Base-by-base conservation (phyloP, 371 early-diverging fungal genomes). In the Mucor sp. region DNA sequence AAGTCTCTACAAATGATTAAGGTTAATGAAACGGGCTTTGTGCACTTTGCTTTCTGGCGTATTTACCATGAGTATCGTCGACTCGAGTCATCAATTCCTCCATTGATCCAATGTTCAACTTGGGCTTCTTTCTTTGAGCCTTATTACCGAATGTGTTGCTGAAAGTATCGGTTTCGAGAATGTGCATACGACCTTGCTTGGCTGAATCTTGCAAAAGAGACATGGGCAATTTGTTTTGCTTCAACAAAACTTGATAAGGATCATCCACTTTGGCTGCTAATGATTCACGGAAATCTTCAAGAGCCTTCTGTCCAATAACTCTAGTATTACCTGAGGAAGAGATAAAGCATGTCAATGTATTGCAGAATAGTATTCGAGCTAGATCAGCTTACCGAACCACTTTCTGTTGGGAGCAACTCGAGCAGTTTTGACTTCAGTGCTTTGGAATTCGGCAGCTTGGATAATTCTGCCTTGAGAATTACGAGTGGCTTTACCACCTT, bases 221-320 rank as follows among this genome's bases (percentile, higher is more conserved):
- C 90, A 99, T 95, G 11, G 99, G 99, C 44, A 99, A 89, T 84
- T 98, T 98, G 83, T 95, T 97, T 66, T 95, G 95, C 28, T 91
- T 87, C 73, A 99, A 78, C 19, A 99, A 85, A 25, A 99, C 94
- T 73, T 97, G 94, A 86, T 99, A 99, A 27, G 99, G 99, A 67
- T 95, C 97, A 74, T 97, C 90, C 59, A 92, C 86, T 76, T 91
- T 94, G 63, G 88, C 83, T 39, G 91, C 89, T 75, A 99, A 89
- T 64, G 96, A 97, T 72, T 95, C 93, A 48, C 97, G 88, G 78
- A 98, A 97, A 67, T 85, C 86, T 67, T 93, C 94, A 61, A 98
- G 86, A 58, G 93, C 93, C 77, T 95, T 92, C 75, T 97, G 97
- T 3, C 94, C 94, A 72, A 97, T 95, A 15, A 95, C 97, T 67